Base-by-base conservation (phyloP, 148 eudicot genomes). In the Vaccinium macrocarpon region DNA sequence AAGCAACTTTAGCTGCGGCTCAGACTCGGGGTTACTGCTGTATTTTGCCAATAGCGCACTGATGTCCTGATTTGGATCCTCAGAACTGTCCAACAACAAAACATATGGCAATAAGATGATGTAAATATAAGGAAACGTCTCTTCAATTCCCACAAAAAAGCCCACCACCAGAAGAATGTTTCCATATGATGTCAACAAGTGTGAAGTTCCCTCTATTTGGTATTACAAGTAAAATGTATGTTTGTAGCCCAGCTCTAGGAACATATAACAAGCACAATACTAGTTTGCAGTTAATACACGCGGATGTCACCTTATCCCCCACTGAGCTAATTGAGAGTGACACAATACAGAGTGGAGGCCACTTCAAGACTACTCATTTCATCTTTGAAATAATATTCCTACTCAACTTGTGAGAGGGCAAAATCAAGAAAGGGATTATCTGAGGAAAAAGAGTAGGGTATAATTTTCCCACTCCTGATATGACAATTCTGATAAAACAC, bases 1-100 rank as follows among this genome's bases (percentile, higher is more conserved):
- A 85, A 96, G 92, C 64, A 29, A 74, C 88, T 93, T 91, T 87
- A 96, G 87, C 84, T 85, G 91, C 79, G 98, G 86, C 85, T 94
- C 93, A 51, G 96, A 87, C 84, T 94, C 91, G 11, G 94, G 96
- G 57, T 88, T 86, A 35, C 87, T 86, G 88, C 91, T 90, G 90
- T 92, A 92, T 86, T 88, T 92, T 76, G 88, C 89, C 42, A 78
- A 52, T 10, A 25, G 61, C 2, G 61, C 4, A 6, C 21, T 79
- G 48, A 79, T 16, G 68, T 56, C 81, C 16, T 16, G 23, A 79
- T 55, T 21, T 32, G 49, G 68, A 79, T 79, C 49, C 49, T 79
- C 48, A 79, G 66, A 56, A 79, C 81, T 79, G 68, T 18, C 52
- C 35, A 35, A 49, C 52, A 27, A 23, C 6, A 3, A 51, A 35